These are phyloP conservation scores for Metschnikowia arizonensis DNA, from an alignment of 805 yeast genomes.

Conservation along the genomic window DNA sequence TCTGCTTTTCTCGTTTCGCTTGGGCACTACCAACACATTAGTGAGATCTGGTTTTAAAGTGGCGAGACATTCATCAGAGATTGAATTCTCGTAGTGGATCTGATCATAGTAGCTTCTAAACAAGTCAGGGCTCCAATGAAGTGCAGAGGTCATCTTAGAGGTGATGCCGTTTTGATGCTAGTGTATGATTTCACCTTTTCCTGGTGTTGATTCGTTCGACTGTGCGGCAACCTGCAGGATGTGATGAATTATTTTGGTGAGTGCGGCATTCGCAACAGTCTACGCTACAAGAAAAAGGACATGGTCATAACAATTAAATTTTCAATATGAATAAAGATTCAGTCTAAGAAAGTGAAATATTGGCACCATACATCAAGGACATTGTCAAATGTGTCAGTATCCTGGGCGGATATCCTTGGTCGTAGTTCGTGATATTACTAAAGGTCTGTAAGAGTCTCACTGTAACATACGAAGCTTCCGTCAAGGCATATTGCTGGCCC, in stretches of 20 bases:
- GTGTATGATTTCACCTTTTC: not conserved
- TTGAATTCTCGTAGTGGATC: slow-evolving; percentile 8
- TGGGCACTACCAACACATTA: slow-evolving; percentile 30
- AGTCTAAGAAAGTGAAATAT: slow-evolving; percentile 7
- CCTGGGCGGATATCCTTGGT: slow-evolving; percentile 15
- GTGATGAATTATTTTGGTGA: slow-evolving; percentile 3
- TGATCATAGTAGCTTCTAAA: slow-evolving; percentile 17
- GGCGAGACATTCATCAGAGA: slow-evolving; percentile 6
- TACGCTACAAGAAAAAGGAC: too few species aligned
- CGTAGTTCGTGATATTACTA: slow-evolving; percentile 7
- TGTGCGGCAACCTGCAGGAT: slow-evolving; percentile 4
- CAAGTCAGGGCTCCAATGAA: slow-evolving; percentile 15
- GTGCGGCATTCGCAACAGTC: slow-evolving; percentile 1
- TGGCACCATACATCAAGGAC: slow-evolving; percentile 17
- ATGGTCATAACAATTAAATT: too few species aligned
- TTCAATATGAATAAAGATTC: too few species aligned
- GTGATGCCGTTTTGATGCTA: not conserved
- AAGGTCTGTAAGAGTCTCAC: slow-evolving; percentile 20
- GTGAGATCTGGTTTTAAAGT: slow-evolving; percentile 29
- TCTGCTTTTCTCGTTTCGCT: slow-evolving; percentile 26
- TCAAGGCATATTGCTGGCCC: slow-evolving; percentile 25
- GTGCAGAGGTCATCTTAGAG: not conserved
- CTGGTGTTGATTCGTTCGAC: slow-evolving; percentile 7
- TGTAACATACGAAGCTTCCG: slow-evolving; percentile 20
- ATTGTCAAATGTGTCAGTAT: slow-evolving; percentile 16